Conservation (phyloP, 768 basidiomycete species). For the Mycena leptocephala region DNA sequence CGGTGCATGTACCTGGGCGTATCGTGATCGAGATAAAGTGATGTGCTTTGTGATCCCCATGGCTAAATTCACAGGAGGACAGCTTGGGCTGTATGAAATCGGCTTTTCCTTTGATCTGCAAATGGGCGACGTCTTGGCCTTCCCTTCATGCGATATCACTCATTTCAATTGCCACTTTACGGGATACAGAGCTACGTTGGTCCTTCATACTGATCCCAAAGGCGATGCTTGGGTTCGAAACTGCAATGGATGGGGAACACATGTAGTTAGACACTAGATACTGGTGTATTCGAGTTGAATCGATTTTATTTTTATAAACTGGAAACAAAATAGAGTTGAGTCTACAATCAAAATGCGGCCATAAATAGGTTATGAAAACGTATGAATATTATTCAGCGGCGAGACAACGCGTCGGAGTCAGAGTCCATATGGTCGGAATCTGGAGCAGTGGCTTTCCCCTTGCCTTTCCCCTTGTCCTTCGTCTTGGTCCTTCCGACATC, state of each 20-base stretch:
- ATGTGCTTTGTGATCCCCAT: slow-evolving; percentile 40
- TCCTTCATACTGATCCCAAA: slow-evolving; percentile 36
- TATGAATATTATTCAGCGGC: too few relatives aligned
- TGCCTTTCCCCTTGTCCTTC: too few relatives aligned
- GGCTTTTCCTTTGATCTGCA: slow-evolving; percentile 35
- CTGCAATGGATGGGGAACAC: not conserved
- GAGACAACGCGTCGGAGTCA: too few relatives aligned
- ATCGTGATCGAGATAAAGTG: not conserved
- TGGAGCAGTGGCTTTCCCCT: too few relatives aligned
- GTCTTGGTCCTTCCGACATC: too few relatives aligned
- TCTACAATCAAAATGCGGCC: too few relatives aligned
- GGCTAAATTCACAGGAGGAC: slow-evolving; percentile 35
- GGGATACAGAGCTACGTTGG: slow-evolving; percentile 36
- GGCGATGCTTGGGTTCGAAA: not conserved
- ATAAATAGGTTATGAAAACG: too few relatives aligned
- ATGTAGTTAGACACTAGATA: not conserved
- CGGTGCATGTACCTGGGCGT: not conserved
- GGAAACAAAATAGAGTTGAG: too few relatives aligned
- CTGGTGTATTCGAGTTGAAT: too few relatives aligned
- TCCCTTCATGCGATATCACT: slow-evolving; percentile 31
- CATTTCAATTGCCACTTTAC: slow-evolving; percentile 40
- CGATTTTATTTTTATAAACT: too few relatives aligned
- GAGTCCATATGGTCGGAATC: too few relatives aligned
- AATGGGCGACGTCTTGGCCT: slow-evolving; percentile 34
- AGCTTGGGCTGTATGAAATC: slow-evolving; percentile 36